Evolutionary conservation across 441 rosid genomes (phyloP), one percentile per base, ranked within the genome.

Genomic region (Cnidoscolus chayamansa): DNA sequence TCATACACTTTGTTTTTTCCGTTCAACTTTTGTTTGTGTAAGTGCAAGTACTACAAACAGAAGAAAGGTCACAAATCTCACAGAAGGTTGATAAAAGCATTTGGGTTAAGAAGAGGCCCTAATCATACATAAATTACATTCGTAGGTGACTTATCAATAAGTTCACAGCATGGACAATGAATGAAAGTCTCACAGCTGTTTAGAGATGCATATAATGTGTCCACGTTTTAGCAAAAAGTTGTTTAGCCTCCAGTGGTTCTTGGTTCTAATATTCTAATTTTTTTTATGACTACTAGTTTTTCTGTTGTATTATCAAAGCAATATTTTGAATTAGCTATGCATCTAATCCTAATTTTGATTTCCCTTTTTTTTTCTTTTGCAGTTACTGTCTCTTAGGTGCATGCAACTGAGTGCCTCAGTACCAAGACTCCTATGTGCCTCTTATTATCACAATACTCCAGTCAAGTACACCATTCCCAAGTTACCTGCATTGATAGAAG

Each of bases 401-500:
- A 10, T 12, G 51, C 51, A 13, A 55, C 7, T 1, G 20, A 16
- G 9, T 37, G 31, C n/a, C 63, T 31, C 31, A 5, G 19, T n/a
- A 1, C 19, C 43, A 60, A 60, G 45, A 60, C 9, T 3, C 45
- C 3, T 60, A 6, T 13, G 32, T 40, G 45, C 45, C 45, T 40
- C 45, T 40, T 40, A 12, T 47, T 63, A 63, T 35, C 37, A 45
- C 45, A 74, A 62, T 67, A 64, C 49, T 54, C 63, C 37, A 61
- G 32, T 68, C 32, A 74, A 67, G 51, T n/a, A n/a, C 65, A 68
- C 32, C 12, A 51, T 63, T 71, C 70, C 63, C 13, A 49, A n/a
- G 62, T 76, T 81, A 83, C 91, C 88, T 63, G 85, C 79, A 76
- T 78, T 77, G 47, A 74, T 56, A 67, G 70, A 62, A 69, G 71